These are phyloP conservation scores for Trichoderma citrinoviride DNA, from an alignment of 2,329 filamentous ascomycete genomes.

Conservation along the genomic window DNA sequence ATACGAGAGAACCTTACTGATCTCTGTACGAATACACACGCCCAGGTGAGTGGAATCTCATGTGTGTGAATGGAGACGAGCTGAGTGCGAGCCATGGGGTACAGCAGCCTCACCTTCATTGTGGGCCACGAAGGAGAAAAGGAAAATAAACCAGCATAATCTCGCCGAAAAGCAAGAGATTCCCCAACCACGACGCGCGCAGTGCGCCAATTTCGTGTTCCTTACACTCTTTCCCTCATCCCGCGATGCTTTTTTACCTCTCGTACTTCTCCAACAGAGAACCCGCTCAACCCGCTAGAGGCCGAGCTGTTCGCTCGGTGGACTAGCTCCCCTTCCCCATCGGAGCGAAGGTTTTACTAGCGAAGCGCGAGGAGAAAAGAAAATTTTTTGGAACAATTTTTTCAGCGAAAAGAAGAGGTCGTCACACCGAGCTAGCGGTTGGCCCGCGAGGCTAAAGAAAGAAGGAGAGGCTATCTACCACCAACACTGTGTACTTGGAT, in stretches of 20 bases:
- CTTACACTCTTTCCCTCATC: background rate
- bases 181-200: background rate
- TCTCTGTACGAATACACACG: background rate
- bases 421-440: slow-evolving; percentile 7
- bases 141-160: background rate
- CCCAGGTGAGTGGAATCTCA: no score
- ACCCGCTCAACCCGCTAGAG: background rate
- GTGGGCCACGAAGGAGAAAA: background rate
- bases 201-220: slow-evolving; percentile 3
- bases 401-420: background rate
- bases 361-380: background rate
- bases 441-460: background rate
- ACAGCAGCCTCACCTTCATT: slow-evolving; percentile 9
- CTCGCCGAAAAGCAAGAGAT: background rate
- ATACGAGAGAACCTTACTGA: background rate
- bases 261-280: background rate
- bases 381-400: slow-evolving; percentile 6
- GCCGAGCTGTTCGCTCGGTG: slow-evolving; percentile 1
- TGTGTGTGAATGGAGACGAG: background rate
- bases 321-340: background rate
- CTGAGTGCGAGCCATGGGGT: background rate
- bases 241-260: background rate
- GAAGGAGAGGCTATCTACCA: background rate
- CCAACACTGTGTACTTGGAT: slow-evolving; percentile 7
- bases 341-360: slow-evolving; percentile 13